phyloP scores from a whole-genome alignment of 163 green algal species.

The Coccomyxa subellipsoidea region DNA sequence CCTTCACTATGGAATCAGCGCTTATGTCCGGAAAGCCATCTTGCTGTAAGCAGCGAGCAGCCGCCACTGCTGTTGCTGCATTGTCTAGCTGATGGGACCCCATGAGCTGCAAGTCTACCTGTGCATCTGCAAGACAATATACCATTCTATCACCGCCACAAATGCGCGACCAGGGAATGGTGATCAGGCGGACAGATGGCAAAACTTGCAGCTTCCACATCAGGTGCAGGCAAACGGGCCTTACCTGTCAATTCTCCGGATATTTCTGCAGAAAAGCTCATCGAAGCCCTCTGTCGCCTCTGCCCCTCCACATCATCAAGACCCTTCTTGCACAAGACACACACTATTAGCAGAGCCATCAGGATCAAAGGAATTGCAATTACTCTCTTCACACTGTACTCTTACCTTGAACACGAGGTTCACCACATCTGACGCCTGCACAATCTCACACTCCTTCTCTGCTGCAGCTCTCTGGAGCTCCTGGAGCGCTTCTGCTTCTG shows the following conservation, averaged over 20 bases:
- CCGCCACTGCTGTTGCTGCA: conserved; percentile 57
- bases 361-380: too few relatives aligned
- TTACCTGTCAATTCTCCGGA: too few relatives aligned
- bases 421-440: not conserved
- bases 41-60: conserved; percentile 38
- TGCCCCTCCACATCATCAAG: not conserved
- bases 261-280: not conserved
- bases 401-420: not conserved
- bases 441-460: not conserved
- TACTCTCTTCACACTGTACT: not conserved
- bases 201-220: not conserved
- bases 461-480: conserved; percentile 38
- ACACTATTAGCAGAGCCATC: too few relatives aligned
- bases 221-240: too few relatives aligned
- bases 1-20: conserved; percentile 35
- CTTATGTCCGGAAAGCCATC: conserved; percentile 34
- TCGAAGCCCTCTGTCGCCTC: not conserved
- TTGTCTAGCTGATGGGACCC: conserved; percentile 74
- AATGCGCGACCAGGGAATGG: too few relatives aligned
- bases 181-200: too few relatives aligned
- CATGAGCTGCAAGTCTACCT: conserved; percentile 48
- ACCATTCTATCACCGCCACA: too few relatives aligned
- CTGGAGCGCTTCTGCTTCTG: conserved; percentile 36
- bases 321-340: not conserved
- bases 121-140: conserved; percentile 14